phyloP scores from a whole-genome alignment of 495 filamentous ascomycete genomes.

The Xylaria cubensis region DNA sequence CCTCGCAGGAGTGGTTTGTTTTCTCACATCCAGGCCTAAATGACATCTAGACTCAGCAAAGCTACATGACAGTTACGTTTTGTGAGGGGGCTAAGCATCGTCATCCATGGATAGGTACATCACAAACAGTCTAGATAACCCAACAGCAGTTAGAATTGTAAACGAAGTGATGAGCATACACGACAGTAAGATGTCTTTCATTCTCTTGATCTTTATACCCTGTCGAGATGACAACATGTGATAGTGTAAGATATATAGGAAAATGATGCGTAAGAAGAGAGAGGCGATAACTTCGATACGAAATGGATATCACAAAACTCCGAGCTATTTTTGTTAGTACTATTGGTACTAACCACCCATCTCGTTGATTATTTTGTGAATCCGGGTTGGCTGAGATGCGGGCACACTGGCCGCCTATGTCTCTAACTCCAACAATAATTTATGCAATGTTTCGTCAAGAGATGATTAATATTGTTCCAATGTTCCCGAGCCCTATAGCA shows the following conservation, averaged over 20 bases:
- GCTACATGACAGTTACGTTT: neutral
- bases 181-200: too few species aligned
- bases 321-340: neutral
- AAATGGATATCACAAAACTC: neutral
- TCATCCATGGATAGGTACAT: neutral
- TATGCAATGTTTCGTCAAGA: neutral
- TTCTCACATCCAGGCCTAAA: neutral
- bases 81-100: neutral
- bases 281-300: neutral
- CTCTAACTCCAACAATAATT: neutral
- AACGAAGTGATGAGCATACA: too few species aligned
- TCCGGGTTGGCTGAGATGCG: neutral
- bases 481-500: neutral
- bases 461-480: neutral
- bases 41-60: neutral
- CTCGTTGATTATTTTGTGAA: neutral
- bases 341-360: neutral
- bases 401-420: neutral
- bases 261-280: neutral
- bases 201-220: too few species aligned
- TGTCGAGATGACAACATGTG: too few species aligned
- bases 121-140: too few species aligned
- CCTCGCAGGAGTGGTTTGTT: neutral
- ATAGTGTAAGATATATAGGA: too few species aligned
- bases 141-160: too few species aligned